Evolutionary conservation across 1,284 basidiomycete species (phyloP), one percentile per base, ranked within the genome.

Genomic region (Schizophyllum amplum): DNA sequence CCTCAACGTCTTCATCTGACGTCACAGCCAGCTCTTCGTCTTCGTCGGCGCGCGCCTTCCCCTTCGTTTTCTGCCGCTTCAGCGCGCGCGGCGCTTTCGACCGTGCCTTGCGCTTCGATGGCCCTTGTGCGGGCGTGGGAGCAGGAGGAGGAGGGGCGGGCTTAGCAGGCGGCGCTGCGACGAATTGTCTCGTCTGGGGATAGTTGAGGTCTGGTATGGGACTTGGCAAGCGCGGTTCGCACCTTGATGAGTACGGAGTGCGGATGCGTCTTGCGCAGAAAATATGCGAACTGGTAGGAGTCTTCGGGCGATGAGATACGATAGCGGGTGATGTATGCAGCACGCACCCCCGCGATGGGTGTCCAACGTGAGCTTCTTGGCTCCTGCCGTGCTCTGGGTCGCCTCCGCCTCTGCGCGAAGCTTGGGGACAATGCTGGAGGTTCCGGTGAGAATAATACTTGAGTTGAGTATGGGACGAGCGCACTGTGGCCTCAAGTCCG

Each of bases 211-310:
- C 26, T 57, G 20, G 59, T 4, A 47, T 21, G 33, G 24, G 52
- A 33, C 52, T 25, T n/a, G 20, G 26, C 23, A 15, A 25, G 24
- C 24, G 25, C 52, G 42, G 24, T 27, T 20, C 65, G 20, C 57
- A 84, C 88, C 77, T 91, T 91, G 62, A 86, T 71, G n/a, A 90
- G 71, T 6, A 90, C 75, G 1, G 84, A 80, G 67, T 90, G 87
- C 15, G 86, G 80, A 58, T 89, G 87, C 2, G 79, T 81, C 66
- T 82, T 84, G n/a, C 87, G 80, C 61, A 91, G 75, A 68, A 90
- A 91, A 66, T 87, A 91, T 51, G 85, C 87, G 65, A 90, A 90
- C 59, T 91, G 88, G 65, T 91, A 91, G 0, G 75, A 78, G 59
- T 88, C 88, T 91, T 62, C 26, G 57, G 58, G 57, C 21, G 59